Evolutionary conservation across 73 alveolate species (phyloP), one percentile per base, ranked within the genome.

Genomic region (Paramecium biaurelia): DNA sequence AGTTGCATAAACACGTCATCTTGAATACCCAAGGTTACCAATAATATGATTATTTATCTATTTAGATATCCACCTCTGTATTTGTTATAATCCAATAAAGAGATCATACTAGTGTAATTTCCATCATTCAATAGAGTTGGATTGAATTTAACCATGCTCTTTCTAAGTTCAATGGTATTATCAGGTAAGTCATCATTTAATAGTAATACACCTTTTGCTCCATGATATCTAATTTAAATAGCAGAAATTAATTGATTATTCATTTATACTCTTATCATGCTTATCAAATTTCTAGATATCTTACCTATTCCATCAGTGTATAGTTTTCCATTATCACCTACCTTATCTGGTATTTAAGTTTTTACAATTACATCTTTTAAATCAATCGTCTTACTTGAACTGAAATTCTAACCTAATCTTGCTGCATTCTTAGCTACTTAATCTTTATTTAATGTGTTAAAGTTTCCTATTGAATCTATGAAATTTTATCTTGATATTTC

Each of bases 271-370:
- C 94, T 92, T 57, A 96, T 94, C 84, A 84, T 86, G 35, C 85
- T 45, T n/a, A 95, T 94, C 76, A 96, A 93, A 89, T 94, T 95
- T 92, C 76, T 85, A 10, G 99, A 96, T 58, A 96, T 95, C 34
- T 92, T 93, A 0, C 99, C 99, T 20, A 94, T 92, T 4, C 99
- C 99, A 94, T 96, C 99, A 0, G 98, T 94, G 68, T 85, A 96
- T 1, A 43, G 26, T 28, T 89, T 89, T 12, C 79, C 67, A 47
- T 70, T 49, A 32, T 32, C 35, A 12, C 23, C 79, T 26, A 70
- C 47, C 30, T 70, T 32, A 30, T 70, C 58, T 12, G 7, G 12
- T 14, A 41, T 23, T 23, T 34, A 35, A 67, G 21, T 20, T 5
- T 9, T 11, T 42, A 58, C 85, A 26, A 7, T 28, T 70, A 58